A percentile compares a stretch with the other conserved stretches of the same genome.
Evolutionary conservation across 768 basidiomycete genomes (phyloP).

Genomic region (Lentinula boryana): DNA sequence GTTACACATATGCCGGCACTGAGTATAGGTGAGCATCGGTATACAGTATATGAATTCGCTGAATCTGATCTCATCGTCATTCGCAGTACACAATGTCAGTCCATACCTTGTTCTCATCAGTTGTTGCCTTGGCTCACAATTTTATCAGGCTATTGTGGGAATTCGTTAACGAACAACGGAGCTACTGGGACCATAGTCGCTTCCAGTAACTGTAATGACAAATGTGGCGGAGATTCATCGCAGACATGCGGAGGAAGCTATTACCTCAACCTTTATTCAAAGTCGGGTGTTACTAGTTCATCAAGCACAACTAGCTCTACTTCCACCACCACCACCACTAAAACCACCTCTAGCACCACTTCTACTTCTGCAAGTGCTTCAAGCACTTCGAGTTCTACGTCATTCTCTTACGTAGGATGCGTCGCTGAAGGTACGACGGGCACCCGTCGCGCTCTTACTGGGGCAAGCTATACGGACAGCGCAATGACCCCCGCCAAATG

Average conservation of each 20-base stretch:
- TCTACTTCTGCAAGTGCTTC: slow-evolving; percentile 3
- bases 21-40: slow-evolving; percentile 16
- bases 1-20: slow-evolving; percentile 23
- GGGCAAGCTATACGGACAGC: slow-evolving; percentile 15
- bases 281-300: slow-evolving; percentile 5
- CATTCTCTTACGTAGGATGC: slow-evolving; percentile 21
- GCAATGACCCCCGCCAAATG: slow-evolving; percentile 27
- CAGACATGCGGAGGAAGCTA: slow-evolving; percentile 16
- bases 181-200: slow-evolving; percentile 15
- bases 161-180: slow-evolving; percentile 17
- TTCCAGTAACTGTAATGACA: slow-evolving; percentile 10
- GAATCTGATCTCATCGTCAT: background rate
- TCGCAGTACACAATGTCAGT: background rate
- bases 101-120: background rate
- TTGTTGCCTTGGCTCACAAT: background rate
- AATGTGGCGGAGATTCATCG: slow-evolving; percentile 15
- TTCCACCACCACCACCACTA: background rate
- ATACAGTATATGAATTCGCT: background rate
- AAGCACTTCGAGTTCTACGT: background rate
- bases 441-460: slow-evolving; percentile 25
- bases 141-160: slow-evolving; percentile 15
- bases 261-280: slow-evolving; percentile 2
- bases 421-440: slow-evolving; percentile 24
- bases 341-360: background rate
- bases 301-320: slow-evolving; percentile 7